Evolutionary conservation across 2,329 filamentous ascomycete genomes (phyloP).

Genomic region (Blastomyces gilchristii): DNA sequence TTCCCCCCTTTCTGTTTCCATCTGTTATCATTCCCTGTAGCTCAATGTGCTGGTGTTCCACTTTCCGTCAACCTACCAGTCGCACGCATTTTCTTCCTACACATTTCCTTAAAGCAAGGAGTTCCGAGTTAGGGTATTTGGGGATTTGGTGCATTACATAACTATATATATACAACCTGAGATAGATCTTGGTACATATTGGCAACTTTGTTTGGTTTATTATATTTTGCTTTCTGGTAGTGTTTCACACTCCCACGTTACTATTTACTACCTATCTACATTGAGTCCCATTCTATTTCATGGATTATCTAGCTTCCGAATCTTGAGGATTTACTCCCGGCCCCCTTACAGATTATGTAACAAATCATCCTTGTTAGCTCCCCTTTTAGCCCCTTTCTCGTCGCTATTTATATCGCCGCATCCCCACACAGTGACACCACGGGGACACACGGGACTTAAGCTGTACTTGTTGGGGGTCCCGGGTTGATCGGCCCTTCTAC

Average conservation of each 20-base stretch:
- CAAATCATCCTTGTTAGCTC: not conserved
- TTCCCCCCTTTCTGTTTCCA: not conserved
- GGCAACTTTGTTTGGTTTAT: not conserved
- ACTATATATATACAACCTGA: not conserved
- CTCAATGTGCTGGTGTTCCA: not conserved
- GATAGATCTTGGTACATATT: not conserved
- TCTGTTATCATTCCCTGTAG: not conserved
- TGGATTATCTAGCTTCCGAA: not conserved
- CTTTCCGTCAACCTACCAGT: not conserved
- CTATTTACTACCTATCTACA: not conserved
- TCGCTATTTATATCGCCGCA: not conserved
- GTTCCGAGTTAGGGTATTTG: not conserved
- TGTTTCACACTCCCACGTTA: not conserved
- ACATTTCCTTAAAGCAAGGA: not conserved
- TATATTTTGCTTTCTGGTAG: not conserved
- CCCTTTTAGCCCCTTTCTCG: not conserved
- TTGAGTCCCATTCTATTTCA: not conserved
- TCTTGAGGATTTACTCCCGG: too few relatives aligned
- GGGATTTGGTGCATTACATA: not conserved
- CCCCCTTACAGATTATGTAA: not conserved
- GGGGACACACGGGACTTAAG: too few relatives aligned
- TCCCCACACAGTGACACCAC: not conserved
- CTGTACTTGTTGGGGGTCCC: too few relatives aligned
- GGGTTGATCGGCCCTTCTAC: too few relatives aligned
- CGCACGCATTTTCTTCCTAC: not conserved